A percentile compares a stretch with the other conserved stretches of the same genome.
Conservation (phyloP, 2,329 filamentous ascomycete genomes). For the Raffaelea ambrosiae region DNA sequence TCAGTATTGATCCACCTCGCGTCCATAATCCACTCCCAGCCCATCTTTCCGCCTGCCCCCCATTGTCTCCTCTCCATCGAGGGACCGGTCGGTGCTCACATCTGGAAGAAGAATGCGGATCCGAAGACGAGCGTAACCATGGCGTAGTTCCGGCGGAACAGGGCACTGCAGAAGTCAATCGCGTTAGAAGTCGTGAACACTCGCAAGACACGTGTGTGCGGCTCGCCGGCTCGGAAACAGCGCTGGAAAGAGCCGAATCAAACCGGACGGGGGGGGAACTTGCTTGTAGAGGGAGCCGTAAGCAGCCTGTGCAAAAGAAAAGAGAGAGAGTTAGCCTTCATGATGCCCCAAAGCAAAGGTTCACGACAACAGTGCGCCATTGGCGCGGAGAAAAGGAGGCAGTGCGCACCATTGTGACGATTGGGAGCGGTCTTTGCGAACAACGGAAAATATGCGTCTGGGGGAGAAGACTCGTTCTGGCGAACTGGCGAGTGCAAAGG, state of each 20-base stretch:
- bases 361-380: conserved; percentile 41
- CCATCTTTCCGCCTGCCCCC: conserved; percentile 3
- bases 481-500: background rate
- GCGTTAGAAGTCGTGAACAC: conserved; percentile 5
- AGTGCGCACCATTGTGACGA: conserved; percentile 12
- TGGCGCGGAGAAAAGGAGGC: conserved; percentile 1
- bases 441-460: conserved; percentile 1
- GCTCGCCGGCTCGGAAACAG: too few species aligned
- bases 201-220: background rate
- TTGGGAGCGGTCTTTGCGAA: conserved; percentile 12
- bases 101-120: conserved; percentile 82
- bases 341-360: conserved; percentile 3
- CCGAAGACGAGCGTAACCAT: conserved; percentile 84
- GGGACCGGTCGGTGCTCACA: conserved; percentile 52
- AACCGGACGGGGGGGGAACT: conserved; percentile 21
- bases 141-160: conserved; percentile 80
- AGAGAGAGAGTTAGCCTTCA: conserved; percentile 21
- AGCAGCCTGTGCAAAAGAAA: conserved; percentile 24
- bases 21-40: too few species aligned
- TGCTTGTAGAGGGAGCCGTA: conserved; percentile 50
- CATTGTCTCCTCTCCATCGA: background rate
- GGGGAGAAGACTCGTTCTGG: background rate
- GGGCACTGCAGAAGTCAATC: conserved; percentile 45
- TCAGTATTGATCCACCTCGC: conserved; percentile 8
- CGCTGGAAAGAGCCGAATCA: background rate